Evolutionary conservation across 78 protist genomes (phyloP), one percentile per base, ranked within the genome.

Genomic region (Planoprotostelium fungivorum): DNA sequence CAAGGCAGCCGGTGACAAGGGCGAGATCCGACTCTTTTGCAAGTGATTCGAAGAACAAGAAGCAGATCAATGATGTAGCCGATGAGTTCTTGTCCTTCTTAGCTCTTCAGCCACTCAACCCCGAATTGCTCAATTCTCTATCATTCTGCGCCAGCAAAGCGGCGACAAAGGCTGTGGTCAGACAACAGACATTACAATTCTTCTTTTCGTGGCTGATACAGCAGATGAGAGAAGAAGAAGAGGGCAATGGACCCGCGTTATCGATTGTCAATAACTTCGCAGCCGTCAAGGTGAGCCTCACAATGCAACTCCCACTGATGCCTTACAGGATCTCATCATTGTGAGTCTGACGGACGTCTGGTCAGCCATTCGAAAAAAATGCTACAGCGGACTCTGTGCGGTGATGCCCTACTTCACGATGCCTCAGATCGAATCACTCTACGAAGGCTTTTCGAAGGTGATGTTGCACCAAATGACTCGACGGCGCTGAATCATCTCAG

Each of bases 341-440:
- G 36, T 23, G 28, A 39, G 91, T 0, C 34, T 89, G 34, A 89
- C 91, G 0, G 91, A 89, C 38, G 91, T 89, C 34, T 89, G 91
- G 91, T 89, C 91, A 0, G 91, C 91, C 34, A 89, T 89, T 9
- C 39, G 91, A 23, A 84, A 37, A 9, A 35, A 37, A 0, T 37
- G 85, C 38, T 36, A 36, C 29, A 25, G 5, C 1, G 88, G 87
- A 1, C 0, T 84, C 34, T 1, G 37, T 1, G 34, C 29, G 38
- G 37, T 84, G 35, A 35, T 38, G 23, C 86, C 23, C 37, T 31
- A 36, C 51, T 1, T 84, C 31, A 31, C 51, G 1, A n/a, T 83
- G 23, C 1, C 10, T 29, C 88, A 83, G 28, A 9, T 84, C 1
- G 85, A 84, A 34, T 63, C 28, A 1, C 29, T 88, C 29, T 73